Base-by-base conservation (phyloP, 1,284 basidiomycete species). In the Mrakiaceae sp. region DNA sequence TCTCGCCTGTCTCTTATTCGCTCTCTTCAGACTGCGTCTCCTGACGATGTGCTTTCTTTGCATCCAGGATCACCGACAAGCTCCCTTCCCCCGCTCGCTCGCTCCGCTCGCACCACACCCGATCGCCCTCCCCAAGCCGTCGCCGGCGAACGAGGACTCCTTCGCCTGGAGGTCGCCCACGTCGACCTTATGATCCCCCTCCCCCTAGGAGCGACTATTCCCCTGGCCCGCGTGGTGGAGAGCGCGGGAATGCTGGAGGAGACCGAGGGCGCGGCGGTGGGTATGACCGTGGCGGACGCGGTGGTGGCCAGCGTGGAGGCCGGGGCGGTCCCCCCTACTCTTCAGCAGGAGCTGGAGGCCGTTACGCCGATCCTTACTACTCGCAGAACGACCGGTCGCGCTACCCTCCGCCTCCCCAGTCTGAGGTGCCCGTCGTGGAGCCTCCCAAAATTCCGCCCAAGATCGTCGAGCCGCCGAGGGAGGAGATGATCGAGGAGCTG, bases 401-500 rank as follows among this genome's bases (percentile, higher is more conserved):
- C 57, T 59, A 64, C 54, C 58, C 64, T n/a, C 73, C 74, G 27
- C 67, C 70, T 14, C 64, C 58, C 42, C 57, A 66, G 67, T 47
- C 68, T 67, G 63, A 68, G 49, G 43, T n/a, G 42, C 70, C 70
- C 7, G 64, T 58, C 64, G 67, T 71, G 57, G 70, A 73, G 50
- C 71, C 72, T 16, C 68, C 71, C 11, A 54, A 44, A 11, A 62
- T 12, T 11, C 16, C 43, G 39, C 46, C 27, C 50, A 47, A 57
- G 46, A 42, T 55, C 43, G 40, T 61, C 48, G 58, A 66, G 47
- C 53, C 70, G 76, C 5, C 74, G 42, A 68, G 55, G 66, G 73
- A 75, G 2, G 83, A 85, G 64, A 77, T 82, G 40, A 53, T 66
- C 46, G 64, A 66, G 69, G 85, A 87, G 65, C 75, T 87, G 9